Evolutionary conservation across 129 eudicot genomes (phyloP).

Genomic region (Logfia minima): DNA sequence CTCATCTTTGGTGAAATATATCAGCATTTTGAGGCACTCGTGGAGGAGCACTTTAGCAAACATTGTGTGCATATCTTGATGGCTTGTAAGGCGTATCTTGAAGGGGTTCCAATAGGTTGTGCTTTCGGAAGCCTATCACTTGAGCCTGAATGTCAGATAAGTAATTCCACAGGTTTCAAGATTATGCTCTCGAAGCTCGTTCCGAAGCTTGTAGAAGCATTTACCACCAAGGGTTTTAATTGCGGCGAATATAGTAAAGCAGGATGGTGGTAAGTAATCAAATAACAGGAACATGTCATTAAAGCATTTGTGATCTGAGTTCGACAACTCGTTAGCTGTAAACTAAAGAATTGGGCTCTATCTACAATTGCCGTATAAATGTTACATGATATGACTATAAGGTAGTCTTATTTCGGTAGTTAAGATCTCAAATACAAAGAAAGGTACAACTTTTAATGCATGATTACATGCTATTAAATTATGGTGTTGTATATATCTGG

Average conservation of each 20-base stretch:
- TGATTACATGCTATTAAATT: neutral
- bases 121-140: constrained; percentile 29
- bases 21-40: constrained; percentile 87
- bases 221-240: constrained; percentile 59
- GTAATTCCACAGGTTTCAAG: constrained; percentile 88
- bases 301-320: neutral
- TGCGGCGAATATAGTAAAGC: constrained; percentile 42
- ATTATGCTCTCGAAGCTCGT: constrained; percentile 78
- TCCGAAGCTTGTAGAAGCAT: constrained; percentile 83
- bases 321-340: neutral
- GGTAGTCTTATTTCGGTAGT: constrained; percentile 6
- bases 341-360: constrained; percentile 2
- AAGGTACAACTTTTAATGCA: constrained; percentile 15
- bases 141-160: constrained; percentile 39
- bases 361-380: constrained; percentile 8
- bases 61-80: constrained; percentile 46
- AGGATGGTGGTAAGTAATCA: constrained; percentile 16
- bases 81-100: constrained; percentile 80
- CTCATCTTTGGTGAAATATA: constrained; percentile 16
- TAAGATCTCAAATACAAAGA: constrained; percentile 17
- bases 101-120: constrained; percentile 72
- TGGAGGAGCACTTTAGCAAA: constrained; percentile 67
- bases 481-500: neutral
- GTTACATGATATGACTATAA: neutral
- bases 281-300: constrained; percentile 14